A percentile compares a stretch with the other conserved stretches of the same genome.
Conservation (phyloP, 768 basidiomycete genomes). For the Trametes maxima region DNA sequence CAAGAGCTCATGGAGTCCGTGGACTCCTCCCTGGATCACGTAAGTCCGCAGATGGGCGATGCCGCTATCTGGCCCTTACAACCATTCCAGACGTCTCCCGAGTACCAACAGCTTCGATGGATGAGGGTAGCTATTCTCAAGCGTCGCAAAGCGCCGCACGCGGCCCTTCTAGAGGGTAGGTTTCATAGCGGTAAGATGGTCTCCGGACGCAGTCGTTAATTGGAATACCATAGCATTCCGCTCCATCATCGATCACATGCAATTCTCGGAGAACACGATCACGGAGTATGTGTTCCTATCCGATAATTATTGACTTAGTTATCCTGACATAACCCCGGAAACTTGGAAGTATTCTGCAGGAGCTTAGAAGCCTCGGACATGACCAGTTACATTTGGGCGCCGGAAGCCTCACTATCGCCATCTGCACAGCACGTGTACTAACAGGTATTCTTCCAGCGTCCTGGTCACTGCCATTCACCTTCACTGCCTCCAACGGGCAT, state of each 20-base stretch:
- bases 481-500: slow-evolving; percentile 57
- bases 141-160: slow-evolving; percentile 69
- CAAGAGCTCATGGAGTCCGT: slow-evolving; percentile 72
- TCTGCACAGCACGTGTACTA: slow-evolving; percentile 20
- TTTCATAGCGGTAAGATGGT: slow-evolving; percentile 8
- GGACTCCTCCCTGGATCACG: slow-evolving; percentile 51
- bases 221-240: slow-evolving; percentile 58
- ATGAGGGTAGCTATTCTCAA: slow-evolving; percentile 82
- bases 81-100: slow-evolving; percentile 57
- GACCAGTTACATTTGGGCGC: slow-evolving; percentile 59
- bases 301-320: slow-evolving; percentile 11
- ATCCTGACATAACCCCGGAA: slow-evolving; percentile 28
- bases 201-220: slow-evolving; percentile 26
- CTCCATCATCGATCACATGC: slow-evolving; percentile 78
- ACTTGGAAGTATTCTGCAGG: slow-evolving; percentile 61
- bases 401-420: slow-evolving; percentile 10
- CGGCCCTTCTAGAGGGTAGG: slow-evolving; percentile 66
- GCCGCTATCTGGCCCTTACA: slow-evolving; percentile 10
- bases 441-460: slow-evolving; percentile 41
- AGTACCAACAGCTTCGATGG: slow-evolving; percentile 86
- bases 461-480: slow-evolving; percentile 72
- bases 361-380: slow-evolving; percentile 65
- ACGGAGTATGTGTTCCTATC: slow-evolving; percentile 62
- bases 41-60: slow-evolving; percentile 19
- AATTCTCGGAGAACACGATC: slow-evolving; percentile 67